Conservation (phyloP, 164 flowering plant genomes). For the Litsea cubeba region DNA sequence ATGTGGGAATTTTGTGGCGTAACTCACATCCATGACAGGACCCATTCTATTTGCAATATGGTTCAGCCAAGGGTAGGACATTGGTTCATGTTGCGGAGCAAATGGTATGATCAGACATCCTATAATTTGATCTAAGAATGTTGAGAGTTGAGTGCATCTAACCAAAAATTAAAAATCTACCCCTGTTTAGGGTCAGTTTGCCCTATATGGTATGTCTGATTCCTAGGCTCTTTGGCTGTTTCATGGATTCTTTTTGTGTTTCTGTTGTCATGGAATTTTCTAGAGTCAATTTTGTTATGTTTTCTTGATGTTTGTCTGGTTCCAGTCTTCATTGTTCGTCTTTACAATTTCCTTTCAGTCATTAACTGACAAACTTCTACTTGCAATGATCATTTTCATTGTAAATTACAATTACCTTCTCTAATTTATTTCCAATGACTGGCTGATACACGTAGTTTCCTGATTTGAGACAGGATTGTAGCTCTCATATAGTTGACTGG, state of each 20-base stretch:
- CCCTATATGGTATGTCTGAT: background rate
- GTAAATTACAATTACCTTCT: background rate
- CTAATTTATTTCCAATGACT: background rate
- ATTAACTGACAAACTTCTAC: background rate
- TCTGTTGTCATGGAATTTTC: background rate
- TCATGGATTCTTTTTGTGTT: background rate
- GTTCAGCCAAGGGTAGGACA: background rate
- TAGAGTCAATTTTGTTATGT: background rate
- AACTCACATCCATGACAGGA: background rate
- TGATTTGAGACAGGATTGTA: constrained; percentile 39
- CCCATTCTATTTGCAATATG: no score
- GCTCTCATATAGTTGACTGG: constrained; percentile 56
- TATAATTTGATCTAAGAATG: background rate
- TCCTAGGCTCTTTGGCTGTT: background rate
- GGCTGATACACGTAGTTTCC: background rate
- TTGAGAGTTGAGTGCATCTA: background rate
- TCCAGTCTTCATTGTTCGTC: no score
- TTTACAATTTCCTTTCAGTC: no score
- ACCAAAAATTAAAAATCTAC: background rate
- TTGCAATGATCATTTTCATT: background rate
- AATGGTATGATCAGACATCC: background rate
- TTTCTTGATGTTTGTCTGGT: background rate
- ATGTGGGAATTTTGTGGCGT: background rate
- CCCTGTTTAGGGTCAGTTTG: background rate
- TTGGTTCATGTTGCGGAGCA: background rate